Evolutionary conservation across 2,329 filamentous ascomycete genomes (phyloP), one percentile per base, ranked within the genome.

Genomic region (Malbranchea zuffiana): DNA sequence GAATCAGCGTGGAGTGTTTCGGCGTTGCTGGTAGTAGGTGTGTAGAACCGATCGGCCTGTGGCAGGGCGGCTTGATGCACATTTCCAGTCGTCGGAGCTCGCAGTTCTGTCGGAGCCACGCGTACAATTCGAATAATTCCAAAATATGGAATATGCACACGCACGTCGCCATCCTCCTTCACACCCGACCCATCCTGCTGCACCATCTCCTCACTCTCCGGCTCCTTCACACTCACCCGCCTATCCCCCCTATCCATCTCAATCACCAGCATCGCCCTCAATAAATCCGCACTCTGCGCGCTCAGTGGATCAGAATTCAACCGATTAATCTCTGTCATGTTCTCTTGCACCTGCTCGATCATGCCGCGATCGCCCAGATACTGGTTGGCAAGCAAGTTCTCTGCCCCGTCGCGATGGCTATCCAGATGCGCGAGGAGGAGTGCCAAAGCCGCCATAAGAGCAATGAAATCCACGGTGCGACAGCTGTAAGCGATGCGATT

Each of bases 111-210:
- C 46, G 46, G 10, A 48, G 12, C 31, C 16, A 20, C 31, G 31
- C 16, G 31, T 8, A 13, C 48, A 18, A 67, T 60, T 18, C 50
- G 53, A 11, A 69, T 51, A 1, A 50, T 56, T 1, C 65, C 63
- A 15, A 66, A 53, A 26, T 63, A 62, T 0, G 67, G 67, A 12
- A 69, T 59, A 8, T 56, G 49, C 8, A 71, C 59, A 12, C 46
- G 44, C 2, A 67, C 40, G 1, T 45, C 41, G 1, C 30, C 36
- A 7, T 16, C 38, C 10, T 48, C 44, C 4, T 37, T 37, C 5
- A 43, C 10, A 20, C 20, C 13, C 10, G 11, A 11, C 10, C 17
- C 35, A 23, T 28, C 24, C n/a, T 28, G 17, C 10, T 24, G 32
- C 3, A 13, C 10, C 16, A 20, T 12, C 27, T 7, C 13, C 8